Conservation (phyloP, 352 stramenopile genomes). For the Globisporangium uncinulatum region DNA sequence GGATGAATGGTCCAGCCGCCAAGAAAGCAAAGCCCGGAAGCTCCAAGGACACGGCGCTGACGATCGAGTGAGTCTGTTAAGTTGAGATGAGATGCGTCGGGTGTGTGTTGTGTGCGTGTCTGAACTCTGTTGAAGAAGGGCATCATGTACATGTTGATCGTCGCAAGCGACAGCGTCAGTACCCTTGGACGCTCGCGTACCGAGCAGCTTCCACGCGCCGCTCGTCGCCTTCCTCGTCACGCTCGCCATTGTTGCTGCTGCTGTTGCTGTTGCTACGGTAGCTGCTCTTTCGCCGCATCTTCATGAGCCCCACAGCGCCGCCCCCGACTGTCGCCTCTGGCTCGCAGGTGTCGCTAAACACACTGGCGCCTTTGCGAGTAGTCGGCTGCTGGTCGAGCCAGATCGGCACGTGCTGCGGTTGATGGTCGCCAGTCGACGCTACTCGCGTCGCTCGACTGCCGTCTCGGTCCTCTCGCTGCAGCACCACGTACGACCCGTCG, state of each 20-base stretch:
- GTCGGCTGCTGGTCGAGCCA: slow-evolving; percentile 39
- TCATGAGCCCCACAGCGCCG: slow-evolving; percentile 59
- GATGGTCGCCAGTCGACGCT: background rate
- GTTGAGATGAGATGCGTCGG: background rate
- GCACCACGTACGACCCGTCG: slow-evolving; percentile 24
- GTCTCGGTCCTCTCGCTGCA: slow-evolving; percentile 13
- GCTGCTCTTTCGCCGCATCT: slow-evolving; percentile 57
- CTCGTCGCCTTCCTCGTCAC: slow-evolving; percentile 11
- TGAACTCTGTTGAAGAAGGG: no score
- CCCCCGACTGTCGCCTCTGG: slow-evolving; percentile 34
- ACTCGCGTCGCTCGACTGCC: slow-evolving; percentile 7
- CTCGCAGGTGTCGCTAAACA: slow-evolving; percentile 24
- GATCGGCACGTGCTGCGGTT: slow-evolving; percentile 40
- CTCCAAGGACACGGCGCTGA: slow-evolving; percentile 7
- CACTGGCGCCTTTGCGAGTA: slow-evolving; percentile 18
- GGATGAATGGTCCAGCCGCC: background rate
- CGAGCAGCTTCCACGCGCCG: background rate
- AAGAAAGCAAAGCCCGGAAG: slow-evolving; percentile 5
- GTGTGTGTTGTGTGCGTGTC: background rate
- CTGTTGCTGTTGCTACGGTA: slow-evolving; percentile 42
- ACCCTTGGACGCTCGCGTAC: slow-evolving; percentile 2
- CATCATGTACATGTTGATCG: background rate
- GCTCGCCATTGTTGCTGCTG: slow-evolving; percentile 27
- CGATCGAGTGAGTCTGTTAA: slow-evolving; percentile 11
- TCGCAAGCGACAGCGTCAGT: background rate